A percentile compares a stretch with the other conserved stretches of the same genome.
Conservation (phyloP, 768 basidiomycete genomes). For the Butyriboletus loyo region DNA sequence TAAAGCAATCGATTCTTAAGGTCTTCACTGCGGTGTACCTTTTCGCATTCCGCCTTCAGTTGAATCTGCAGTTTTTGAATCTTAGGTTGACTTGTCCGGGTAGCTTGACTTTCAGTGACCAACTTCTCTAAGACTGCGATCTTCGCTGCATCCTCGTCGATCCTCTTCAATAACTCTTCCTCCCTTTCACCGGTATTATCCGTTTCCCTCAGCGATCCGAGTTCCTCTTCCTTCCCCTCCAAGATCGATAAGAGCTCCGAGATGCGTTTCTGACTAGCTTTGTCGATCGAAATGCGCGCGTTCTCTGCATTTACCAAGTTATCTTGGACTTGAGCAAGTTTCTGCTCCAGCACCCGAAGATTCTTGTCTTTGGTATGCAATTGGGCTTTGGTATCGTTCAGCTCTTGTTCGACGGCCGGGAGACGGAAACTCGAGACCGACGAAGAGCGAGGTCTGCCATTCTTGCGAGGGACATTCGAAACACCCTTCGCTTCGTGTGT, state of each 20-base stretch:
- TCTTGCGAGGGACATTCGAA: constrained; percentile 33
- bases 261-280: constrained; percentile 42
- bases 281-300: constrained; percentile 55
- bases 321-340: constrained; percentile 46
- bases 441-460: constrained; percentile 53
- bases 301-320: constrained; percentile 55
- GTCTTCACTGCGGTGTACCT: constrained; percentile 39
- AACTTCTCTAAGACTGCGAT: constrained; percentile 54
- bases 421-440: constrained; percentile 53
- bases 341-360: constrained; percentile 43
- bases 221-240: constrained; percentile 59
- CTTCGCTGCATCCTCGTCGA: constrained; percentile 72
- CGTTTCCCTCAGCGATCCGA: constrained; percentile 41
- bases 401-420: constrained; percentile 52
- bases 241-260: constrained; percentile 42
- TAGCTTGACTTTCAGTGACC: constrained; percentile 39
- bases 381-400: constrained; percentile 44
- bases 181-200: constrained; percentile 50
- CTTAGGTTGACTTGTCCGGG: constrained; percentile 29
- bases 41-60: constrained; percentile 43
- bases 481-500: constrained; percentile 31
- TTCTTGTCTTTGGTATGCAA: constrained; percentile 45
- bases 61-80: constrained; percentile 41
- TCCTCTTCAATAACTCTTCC: constrained; percentile 56
- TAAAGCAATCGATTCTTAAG: constrained; percentile 44